These are phyloP conservation scores for Mycena pura DNA, from an alignment of 768 basidiomycete genomes.

Conservation along the genomic window DNA sequence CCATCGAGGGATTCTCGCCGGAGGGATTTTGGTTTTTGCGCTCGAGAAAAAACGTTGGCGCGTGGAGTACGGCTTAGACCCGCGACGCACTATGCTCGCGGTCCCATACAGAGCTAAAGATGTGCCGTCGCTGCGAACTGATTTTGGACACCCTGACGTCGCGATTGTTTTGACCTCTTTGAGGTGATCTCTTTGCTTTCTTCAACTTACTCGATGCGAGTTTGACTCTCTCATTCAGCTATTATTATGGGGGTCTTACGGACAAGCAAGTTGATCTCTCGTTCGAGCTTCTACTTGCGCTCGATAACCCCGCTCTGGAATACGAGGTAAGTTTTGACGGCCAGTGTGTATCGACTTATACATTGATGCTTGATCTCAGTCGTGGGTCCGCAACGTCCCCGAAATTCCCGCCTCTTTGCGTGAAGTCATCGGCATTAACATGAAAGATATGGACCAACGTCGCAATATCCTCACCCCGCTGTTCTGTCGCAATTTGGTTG, in stretches of 20 bases:
- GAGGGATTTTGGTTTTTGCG: slow-evolving; percentile 46
- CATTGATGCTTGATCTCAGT: neutral
- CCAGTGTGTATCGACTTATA: neutral
- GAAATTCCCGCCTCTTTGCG: slow-evolving; percentile 39
- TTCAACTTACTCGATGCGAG: neutral
- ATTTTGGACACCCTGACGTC: slow-evolving; percentile 62
- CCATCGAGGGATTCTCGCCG: slow-evolving; percentile 51
- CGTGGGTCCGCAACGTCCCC: slow-evolving; percentile 40
- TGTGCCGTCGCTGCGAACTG: slow-evolving; percentile 49
- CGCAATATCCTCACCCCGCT: slow-evolving; percentile 35
- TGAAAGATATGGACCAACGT: slow-evolving; percentile 44
- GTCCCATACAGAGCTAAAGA: slow-evolving; percentile 65
- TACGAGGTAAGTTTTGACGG: slow-evolving; percentile 36
- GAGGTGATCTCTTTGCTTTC: too few relatives aligned
- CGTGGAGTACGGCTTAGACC: slow-evolving; percentile 58
- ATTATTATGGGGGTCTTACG: slow-evolving; percentile 55
- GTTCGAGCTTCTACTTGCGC: slow-evolving; percentile 46
- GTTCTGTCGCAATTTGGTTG: slow-evolving; percentile 44
- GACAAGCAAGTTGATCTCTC: slow-evolving; percentile 42
- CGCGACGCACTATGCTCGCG: slow-evolving; percentile 49
- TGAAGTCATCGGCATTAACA: slow-evolving; percentile 47
- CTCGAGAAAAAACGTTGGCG: slow-evolving; percentile 52
- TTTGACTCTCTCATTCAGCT: slow-evolving; percentile 23
- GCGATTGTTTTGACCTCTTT: slow-evolving; percentile 52
- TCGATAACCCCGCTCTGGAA: slow-evolving; percentile 47